Evolutionary conservation across 108 stramenopile species (phyloP).

Genomic region (Nitzschia sp.): DNA sequence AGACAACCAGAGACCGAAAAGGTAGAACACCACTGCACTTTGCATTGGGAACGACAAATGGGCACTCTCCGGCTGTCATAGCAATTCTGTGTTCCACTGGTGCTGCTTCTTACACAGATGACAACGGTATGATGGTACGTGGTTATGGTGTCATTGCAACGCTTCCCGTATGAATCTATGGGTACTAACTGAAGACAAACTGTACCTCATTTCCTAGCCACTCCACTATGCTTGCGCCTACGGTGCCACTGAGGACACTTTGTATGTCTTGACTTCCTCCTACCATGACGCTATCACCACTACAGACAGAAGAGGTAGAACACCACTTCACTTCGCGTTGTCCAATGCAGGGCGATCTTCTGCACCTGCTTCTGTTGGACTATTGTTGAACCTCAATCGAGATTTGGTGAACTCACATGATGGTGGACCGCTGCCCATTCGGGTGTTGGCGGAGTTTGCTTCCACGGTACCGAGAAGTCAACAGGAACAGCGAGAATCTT

Average conservation of each 20-base stretch:
- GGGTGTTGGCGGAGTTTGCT: conserved; percentile 63
- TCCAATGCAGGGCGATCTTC: conserved; percentile 68
- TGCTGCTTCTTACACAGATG: conserved; percentile 60
- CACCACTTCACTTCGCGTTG: conserved; percentile 79
- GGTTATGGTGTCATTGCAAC: neutral
- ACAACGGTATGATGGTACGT: conserved; percentile 81
- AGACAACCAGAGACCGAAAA: conserved; percentile 59
- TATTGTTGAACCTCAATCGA: conserved; percentile 55
- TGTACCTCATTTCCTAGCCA: too few species aligned
- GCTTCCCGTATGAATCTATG: neutral
- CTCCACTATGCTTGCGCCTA: conserved; percentile 87
- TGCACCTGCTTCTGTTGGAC: conserved; percentile 59
- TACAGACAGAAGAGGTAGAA: conserved; percentile 51
- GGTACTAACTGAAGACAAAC: neutral
- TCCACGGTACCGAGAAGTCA: conserved; percentile 15
- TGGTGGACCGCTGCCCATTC: conserved; percentile 55
- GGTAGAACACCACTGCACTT: conserved; percentile 76
- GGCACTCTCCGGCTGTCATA: conserved; percentile 42
- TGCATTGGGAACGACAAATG: conserved; percentile 62
- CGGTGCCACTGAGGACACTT: conserved; percentile 67
- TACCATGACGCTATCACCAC: conserved; percentile 52
- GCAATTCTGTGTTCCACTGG: conserved; percentile 55
- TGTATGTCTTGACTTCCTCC: conserved; percentile 59
- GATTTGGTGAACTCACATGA: conserved; percentile 59
- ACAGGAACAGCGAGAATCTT: conserved; percentile 42